A percentile compares a stretch with the other conserved stretches of the same genome.
These are phyloP conservation scores for Salix suchowensis DNA, from an alignment of 345 rosid species.

Conservation along the genomic window DNA sequence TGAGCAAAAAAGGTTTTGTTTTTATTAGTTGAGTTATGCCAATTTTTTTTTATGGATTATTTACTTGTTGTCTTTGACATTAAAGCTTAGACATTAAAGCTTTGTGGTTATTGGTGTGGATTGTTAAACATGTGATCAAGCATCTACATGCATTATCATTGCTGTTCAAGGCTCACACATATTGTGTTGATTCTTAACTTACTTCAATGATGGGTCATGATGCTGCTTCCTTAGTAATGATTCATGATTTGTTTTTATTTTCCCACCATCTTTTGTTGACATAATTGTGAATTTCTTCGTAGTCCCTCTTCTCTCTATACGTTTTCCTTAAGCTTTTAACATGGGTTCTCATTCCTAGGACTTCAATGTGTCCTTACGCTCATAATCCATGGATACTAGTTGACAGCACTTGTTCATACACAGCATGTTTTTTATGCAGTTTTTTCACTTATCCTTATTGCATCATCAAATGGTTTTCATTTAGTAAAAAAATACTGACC, in stretches of 20 bases:
- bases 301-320: neutral
- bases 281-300: neutral
- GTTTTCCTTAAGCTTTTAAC: neutral
- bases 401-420: neutral
- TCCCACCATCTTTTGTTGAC: neutral
- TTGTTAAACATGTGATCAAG: neutral
- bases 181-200: neutral
- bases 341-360: neutral
- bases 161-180: too few relatives aligned
- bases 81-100: too few relatives aligned
- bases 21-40: neutral
- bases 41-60: neutral
- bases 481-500: neutral
- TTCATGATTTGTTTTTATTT: too few relatives aligned
- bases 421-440: neutral
- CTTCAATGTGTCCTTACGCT: too few relatives aligned
- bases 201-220: neutral
- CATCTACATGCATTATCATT: neutral
- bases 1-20: conserved; percentile 74
- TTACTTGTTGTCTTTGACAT: neutral
- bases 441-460: neutral
- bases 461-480: neutral
- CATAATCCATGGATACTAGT: too few relatives aligned
- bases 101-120: neutral
- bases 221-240: neutral